Conservation (phyloP, 306 rosid genomes). For the Calophaca sinica region DNA sequence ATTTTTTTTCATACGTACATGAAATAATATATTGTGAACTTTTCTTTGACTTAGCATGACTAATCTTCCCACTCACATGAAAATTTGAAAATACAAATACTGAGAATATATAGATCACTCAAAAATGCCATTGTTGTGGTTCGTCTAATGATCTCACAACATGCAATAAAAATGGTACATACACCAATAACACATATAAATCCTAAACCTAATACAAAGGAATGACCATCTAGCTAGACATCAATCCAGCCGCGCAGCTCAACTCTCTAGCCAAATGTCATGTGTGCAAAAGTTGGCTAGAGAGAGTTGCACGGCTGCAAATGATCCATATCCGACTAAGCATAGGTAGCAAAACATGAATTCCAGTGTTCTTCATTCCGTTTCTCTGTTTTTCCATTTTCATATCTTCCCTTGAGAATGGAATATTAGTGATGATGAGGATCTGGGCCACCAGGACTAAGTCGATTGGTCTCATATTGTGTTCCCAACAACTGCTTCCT, state of each 20-base stretch:
- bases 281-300: no score
- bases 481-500: slow-evolving; percentile 49
- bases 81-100: slow-evolving; percentile 8
- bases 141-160: slow-evolving; percentile 22
- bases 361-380: not conserved
- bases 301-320: no score
- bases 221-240: not conserved
- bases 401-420: not conserved
- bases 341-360: not conserved
- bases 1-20: not conserved
- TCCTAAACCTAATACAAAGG: not conserved
- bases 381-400: slow-evolving; percentile 2
- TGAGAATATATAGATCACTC: not conserved
- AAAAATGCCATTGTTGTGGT: slow-evolving; percentile 1
- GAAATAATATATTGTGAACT: not conserved
- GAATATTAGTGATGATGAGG: slow-evolving; percentile 53
- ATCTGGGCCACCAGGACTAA: slow-evolving; percentile 63
- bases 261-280: no score
- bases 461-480: slow-evolving; percentile 29
- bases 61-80: slow-evolving; percentile 40
- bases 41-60: not conserved
- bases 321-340: not conserved
- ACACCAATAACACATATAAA: not conserved
- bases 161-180: slow-evolving; percentile 23
- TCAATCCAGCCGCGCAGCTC: no score